These are phyloP conservation scores for Mortierella sp. DNA, from an alignment of 371 early-diverging fungal species.

Conservation along the genomic window DNA sequence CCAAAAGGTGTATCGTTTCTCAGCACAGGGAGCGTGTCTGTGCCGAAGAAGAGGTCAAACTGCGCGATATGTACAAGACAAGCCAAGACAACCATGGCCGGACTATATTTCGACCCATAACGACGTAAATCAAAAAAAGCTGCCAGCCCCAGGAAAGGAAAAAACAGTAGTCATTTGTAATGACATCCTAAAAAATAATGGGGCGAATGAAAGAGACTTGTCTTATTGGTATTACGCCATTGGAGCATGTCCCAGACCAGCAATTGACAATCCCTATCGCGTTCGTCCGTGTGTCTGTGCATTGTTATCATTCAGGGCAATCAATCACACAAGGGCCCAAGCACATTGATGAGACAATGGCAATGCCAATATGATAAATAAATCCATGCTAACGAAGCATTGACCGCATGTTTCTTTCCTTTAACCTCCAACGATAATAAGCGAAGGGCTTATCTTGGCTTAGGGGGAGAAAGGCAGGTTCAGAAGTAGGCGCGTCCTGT, in stretches of 20 bases:
- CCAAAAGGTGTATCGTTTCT: slow-evolving; percentile 1
- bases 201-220: background rate
- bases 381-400: slow-evolving; percentile 1
- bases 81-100: background rate
- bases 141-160: background rate
- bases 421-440: background rate
- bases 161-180: background rate
- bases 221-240: background rate
- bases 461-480: background rate
- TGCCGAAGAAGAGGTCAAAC: background rate
- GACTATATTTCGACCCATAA: too few relatives aligned
- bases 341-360: background rate
- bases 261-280: slow-evolving; percentile 4
- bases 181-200: background rate
- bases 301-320: background rate
- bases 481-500: background rate
- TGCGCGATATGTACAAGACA: background rate
- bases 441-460: background rate
- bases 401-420: background rate
- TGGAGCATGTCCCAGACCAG: background rate
- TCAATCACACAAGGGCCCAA: background rate
- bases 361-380: background rate
- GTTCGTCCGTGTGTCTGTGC: background rate
- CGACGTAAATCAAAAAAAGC: too few relatives aligned
- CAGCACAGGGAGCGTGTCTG: background rate